These are phyloP conservation scores for Crotalaria pallida DNA, from an alignment of 306 rosid species.

Conservation along the genomic window DNA sequence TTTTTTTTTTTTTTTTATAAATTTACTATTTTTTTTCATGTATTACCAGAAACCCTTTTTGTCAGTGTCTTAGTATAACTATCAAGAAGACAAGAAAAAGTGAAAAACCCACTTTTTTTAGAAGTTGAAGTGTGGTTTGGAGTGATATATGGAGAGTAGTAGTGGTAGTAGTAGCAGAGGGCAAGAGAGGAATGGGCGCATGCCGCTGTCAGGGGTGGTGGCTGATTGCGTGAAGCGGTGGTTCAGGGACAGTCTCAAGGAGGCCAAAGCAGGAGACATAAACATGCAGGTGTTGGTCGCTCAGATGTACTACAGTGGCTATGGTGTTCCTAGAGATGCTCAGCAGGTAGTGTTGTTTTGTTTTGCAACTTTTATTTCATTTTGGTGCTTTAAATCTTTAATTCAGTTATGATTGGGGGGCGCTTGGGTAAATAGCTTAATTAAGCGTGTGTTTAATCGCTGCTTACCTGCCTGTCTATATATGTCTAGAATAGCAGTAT, in stretches of 20 bases:
- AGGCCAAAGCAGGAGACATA: conserved; percentile 80
- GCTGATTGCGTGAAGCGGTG: conserved; percentile 87
- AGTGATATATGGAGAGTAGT: conserved; percentile 53
- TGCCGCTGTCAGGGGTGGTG: conserved; percentile 75
- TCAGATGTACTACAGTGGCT: conserved; percentile 90
- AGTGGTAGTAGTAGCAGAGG: conserved; percentile 46
- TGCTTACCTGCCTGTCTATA: not conserved
- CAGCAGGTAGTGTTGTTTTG: conserved; percentile 49
- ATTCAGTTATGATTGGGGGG: not conserved
- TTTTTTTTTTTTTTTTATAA: not conserved
- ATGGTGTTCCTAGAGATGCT: conserved; percentile 81
- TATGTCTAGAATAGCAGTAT: not conserved
- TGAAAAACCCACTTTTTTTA: not conserved
- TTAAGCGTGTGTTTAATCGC: not conserved
- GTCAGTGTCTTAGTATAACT: not conserved
- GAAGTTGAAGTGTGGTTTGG: conserved; percentile 20
- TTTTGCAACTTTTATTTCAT: not conserved
- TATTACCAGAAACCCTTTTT: not conserved
- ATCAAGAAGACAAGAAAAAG: not conserved
- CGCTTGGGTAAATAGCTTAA: too few species aligned
- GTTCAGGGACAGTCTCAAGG: conserved; percentile 83
- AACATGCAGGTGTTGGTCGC: conserved; percentile 94
- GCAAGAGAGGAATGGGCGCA: conserved; percentile 32
- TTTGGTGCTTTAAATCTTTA: not conserved
- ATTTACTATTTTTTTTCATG: not conserved